A percentile compares a stretch with the other conserved stretches of the same genome.
These are phyloP conservation scores for Anisodus tanguticus DNA, from an alignment of 257 asterid species.

Conservation along the genomic window DNA sequence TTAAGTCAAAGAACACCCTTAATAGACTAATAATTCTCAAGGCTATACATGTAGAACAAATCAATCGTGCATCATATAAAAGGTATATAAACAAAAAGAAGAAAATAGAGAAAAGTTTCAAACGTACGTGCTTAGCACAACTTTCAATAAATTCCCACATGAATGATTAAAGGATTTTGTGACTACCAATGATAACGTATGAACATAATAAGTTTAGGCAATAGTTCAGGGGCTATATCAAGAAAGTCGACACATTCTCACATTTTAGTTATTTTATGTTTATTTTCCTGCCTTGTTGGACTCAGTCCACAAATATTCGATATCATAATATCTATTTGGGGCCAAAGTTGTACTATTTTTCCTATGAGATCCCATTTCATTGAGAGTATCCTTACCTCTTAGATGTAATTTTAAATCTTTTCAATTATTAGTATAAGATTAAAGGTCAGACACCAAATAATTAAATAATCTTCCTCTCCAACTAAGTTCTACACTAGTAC, in stretches of 20 bases:
- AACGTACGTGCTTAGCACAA: constrained; percentile 7
- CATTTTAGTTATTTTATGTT: neutral
- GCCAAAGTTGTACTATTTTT: too few relatives aligned
- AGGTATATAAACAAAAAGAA: neutral
- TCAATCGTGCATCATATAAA: neutral
- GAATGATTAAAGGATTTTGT: neutral
- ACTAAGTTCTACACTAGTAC: too few relatives aligned
- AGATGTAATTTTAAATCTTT: too few relatives aligned
- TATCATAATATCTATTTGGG: too few relatives aligned
- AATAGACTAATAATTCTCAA: neutral
- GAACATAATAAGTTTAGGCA: neutral
- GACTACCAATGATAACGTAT: neutral
- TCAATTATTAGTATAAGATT: too few relatives aligned
- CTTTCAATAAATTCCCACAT: constrained; percentile 2
- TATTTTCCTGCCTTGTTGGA: too few relatives aligned
- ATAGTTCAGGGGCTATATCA: neutral
- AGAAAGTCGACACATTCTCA: neutral
- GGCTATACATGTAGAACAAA: neutral
- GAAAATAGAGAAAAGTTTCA: neutral
- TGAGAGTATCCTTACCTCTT: too few relatives aligned
- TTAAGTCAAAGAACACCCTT: neutral
- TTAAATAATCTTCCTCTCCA: too few relatives aligned
- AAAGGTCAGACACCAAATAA: too few relatives aligned
- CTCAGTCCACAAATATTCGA: too few relatives aligned
- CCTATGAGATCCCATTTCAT: too few relatives aligned